phyloP scores from a whole-genome alignment of 768 basidiomycete species.

The Hericium alpestre region DNA sequence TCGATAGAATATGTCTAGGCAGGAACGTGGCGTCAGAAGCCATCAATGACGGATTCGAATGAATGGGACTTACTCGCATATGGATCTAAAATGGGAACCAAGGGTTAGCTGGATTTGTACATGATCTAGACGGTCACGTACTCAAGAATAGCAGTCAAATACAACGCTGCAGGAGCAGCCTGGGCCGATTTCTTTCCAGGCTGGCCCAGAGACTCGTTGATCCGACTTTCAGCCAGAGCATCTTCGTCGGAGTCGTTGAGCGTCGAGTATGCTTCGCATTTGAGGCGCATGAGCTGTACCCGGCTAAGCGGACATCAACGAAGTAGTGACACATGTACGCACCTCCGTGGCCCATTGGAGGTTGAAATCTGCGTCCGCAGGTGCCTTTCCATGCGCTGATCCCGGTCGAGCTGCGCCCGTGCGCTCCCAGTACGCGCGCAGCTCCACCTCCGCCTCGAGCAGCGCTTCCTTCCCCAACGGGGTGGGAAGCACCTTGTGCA shows the following conservation, averaged over 20 bases:
- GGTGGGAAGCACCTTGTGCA: constrained; percentile 66
- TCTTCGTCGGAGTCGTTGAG: constrained; percentile 77
- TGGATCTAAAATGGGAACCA: constrained; percentile 39
- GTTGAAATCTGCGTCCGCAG: constrained; percentile 50
- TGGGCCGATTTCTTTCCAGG: constrained; percentile 30
- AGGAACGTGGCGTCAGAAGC: constrained; percentile 6
- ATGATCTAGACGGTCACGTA: constrained; percentile 32
- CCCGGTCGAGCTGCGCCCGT: constrained; percentile 31
- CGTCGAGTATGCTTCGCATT: constrained; percentile 83
- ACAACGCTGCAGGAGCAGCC: constrained; percentile 74
- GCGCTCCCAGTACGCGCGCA: constrained; percentile 82
- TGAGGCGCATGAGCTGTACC: constrained; percentile 64
- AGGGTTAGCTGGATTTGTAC: constrained; percentile 7
- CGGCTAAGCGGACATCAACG: constrained; percentile 4
- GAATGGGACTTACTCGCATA: constrained; percentile 67
- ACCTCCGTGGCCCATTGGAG: constrained; percentile 74
- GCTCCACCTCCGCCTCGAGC: constrained; percentile 85
- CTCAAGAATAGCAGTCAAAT: constrained; percentile 90
- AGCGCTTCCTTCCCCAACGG: constrained; percentile 85
- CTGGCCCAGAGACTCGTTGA: constrained; percentile 49
- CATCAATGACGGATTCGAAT: not conserved
- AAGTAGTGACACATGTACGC: constrained; percentile 14
- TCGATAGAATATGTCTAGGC: constrained; percentile 72
- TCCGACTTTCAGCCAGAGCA: constrained; percentile 45
- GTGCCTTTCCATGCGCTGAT: constrained; percentile 25